Evolutionary conservation across 2,329 filamentous ascomycete species (phyloP).

Genomic region (Pseudocercospora pini-densiflorae): DNA sequence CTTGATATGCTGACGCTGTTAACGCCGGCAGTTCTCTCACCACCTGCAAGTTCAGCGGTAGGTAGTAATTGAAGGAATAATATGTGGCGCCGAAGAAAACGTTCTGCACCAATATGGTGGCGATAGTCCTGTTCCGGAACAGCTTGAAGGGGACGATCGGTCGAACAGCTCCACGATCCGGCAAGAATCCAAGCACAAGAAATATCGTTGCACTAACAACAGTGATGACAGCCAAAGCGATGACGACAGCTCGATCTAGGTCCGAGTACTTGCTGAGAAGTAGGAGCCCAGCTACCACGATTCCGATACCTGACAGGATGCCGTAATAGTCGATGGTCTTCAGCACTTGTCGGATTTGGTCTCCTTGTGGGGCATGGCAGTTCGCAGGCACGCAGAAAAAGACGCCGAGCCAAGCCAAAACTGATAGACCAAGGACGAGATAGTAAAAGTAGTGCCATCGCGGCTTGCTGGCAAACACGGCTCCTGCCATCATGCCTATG

Average conservation of each 20-base stretch:
- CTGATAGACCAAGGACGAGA: background rate
- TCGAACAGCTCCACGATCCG: conserved; percentile 17
- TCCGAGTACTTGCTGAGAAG: conserved; percentile 24
- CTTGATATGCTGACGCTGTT: conserved; percentile 19
- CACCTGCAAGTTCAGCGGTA: conserved; percentile 27
- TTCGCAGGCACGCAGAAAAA: conserved; percentile 11
- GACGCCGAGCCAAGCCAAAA: background rate
- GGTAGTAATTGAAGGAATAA: conserved; percentile 32
- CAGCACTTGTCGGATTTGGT: conserved; percentile 15
- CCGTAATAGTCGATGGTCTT: conserved; percentile 30
- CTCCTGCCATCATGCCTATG: conserved; percentile 27
- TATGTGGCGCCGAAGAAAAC: conserved; percentile 30
- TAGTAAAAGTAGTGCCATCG: conserved; percentile 22
- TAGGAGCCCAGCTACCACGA: conserved; percentile 20
- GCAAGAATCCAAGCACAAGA: conserved; percentile 19
- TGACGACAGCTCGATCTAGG: conserved; percentile 12
- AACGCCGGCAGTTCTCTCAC: conserved; percentile 22
- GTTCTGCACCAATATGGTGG: conserved; percentile 29
- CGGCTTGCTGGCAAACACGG: conserved; percentile 19
- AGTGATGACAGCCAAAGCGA: conserved; percentile 19
- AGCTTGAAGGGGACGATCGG: conserved; percentile 32
- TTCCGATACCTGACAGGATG: conserved; percentile 22
- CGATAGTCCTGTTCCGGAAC: conserved; percentile 31
- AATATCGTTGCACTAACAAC: conserved; percentile 16
- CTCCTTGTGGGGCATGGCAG: conserved; percentile 1